Conservation (phyloP, 2,329 filamentous ascomycete species). For the Teratosphaeria nubilosa region DNA sequence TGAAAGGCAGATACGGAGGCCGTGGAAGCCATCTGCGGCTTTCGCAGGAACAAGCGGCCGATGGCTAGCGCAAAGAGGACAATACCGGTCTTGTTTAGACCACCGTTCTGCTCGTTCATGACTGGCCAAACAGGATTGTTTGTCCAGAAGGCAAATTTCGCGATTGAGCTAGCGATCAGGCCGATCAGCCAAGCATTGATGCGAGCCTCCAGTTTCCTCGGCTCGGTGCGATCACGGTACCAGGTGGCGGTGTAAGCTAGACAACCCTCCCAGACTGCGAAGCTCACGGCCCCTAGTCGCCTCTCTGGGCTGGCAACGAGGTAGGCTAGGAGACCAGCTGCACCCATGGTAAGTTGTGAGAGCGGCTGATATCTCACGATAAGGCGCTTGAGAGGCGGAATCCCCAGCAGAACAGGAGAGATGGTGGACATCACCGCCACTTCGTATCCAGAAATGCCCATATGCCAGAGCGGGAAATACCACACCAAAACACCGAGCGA, state of each 20-base stretch:
- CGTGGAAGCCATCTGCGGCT: constrained; percentile 38
- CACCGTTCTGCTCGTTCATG: constrained; percentile 80
- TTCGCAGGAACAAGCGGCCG: constrained; percentile 61
- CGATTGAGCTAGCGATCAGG: constrained; percentile 71
- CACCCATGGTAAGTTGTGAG: constrained; percentile 71
- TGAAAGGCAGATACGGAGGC: constrained; percentile 33
- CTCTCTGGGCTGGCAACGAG: constrained; percentile 59
- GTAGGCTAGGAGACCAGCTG: constrained; percentile 71
- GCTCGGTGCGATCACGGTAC: constrained; percentile 65
- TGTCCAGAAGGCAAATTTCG: constrained; percentile 87
- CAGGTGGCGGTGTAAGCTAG: constrained; percentile 77
- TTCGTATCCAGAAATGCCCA: constrained; percentile 97
- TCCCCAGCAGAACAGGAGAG: constrained; percentile 68
- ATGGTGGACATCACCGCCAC: constrained; percentile 75
- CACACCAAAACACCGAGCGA: constrained; percentile 81
- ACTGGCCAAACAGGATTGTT: constrained; percentile 97
- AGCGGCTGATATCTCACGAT: constrained; percentile 50
- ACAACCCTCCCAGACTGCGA: constrained; percentile 70
- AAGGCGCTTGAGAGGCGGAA: constrained; percentile 57
- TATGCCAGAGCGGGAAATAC: constrained; percentile 98
- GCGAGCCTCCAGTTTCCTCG: constrained; percentile 67
- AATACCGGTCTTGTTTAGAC: constrained; percentile 80
- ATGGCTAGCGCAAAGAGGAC: constrained; percentile 65
- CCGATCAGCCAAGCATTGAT: constrained; percentile 73
- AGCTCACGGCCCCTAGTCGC: constrained; percentile 71